Percentiles rank a stretch among this genome's conserved stretches.
phyloP scores from a whole-genome alignment of 202 grass and related monocot species.

The Panicum virgatum region DNA sequence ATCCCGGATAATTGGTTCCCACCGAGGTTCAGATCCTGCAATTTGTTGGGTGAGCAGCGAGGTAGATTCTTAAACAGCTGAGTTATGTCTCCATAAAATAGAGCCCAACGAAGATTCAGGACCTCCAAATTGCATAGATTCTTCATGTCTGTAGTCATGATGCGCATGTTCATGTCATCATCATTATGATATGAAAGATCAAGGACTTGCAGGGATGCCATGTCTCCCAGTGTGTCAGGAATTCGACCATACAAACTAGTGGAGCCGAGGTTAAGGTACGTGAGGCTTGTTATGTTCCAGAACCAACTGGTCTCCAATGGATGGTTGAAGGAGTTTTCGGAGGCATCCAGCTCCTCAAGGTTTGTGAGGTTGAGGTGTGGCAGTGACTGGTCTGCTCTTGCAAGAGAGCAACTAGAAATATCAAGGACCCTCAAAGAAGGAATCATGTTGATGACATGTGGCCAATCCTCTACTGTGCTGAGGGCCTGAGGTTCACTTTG shows the following conservation, averaged over 20 bases:
- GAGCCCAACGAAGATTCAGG: not conserved
- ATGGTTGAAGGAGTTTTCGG: not conserved
- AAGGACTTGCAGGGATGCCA: not conserved
- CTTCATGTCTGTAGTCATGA: not conserved
- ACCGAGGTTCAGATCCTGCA: not conserved
- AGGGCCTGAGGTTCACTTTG: not conserved
- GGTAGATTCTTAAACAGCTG: not conserved
- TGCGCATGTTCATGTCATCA: not conserved
- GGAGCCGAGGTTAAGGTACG: not conserved
- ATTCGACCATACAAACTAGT: not conserved
- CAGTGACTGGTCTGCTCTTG: not conserved
- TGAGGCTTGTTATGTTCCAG: constrained; percentile 1
- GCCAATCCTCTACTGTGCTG: not conserved
- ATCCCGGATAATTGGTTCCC: not conserved
- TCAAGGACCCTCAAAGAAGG: not conserved
- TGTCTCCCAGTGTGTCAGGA: not conserved
- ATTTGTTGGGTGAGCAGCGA: not conserved
- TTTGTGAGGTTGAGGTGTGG: not conserved
- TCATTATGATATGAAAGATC: not conserved
- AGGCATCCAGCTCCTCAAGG: not conserved
- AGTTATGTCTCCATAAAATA: not conserved
- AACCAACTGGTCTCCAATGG: not conserved
- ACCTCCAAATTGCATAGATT: constrained; percentile 3
- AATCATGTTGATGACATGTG: constrained; percentile 23
- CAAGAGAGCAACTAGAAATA: not conserved